These are phyloP conservation scores for Fusarium denticulatum DNA, from an alignment of 2,329 filamentous ascomycete species.

Conservation along the genomic window DNA sequence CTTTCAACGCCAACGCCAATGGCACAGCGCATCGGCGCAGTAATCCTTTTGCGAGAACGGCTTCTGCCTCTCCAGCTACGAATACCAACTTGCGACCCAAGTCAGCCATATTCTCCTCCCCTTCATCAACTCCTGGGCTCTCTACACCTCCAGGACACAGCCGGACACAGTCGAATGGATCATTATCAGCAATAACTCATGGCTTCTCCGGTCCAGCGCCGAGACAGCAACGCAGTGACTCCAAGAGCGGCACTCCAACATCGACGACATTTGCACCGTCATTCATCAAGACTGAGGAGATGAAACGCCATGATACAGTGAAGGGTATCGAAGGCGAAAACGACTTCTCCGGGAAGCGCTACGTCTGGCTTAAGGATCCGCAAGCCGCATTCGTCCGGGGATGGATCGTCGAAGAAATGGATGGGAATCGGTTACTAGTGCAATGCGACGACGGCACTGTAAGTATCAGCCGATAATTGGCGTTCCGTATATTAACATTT, in stretches of 20 bases:
- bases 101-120: constrained; percentile 77
- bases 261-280: constrained; percentile 93
- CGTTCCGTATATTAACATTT: constrained; percentile 23
- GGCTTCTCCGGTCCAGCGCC: constrained; percentile 12
- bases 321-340: constrained; percentile 93
- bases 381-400: constrained; percentile 90
- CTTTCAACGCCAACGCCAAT: constrained; percentile 48
- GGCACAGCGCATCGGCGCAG: constrained; percentile 74
- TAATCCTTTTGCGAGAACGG: constrained; percentile 80
- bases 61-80: constrained; percentile 72
- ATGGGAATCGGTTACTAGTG: constrained; percentile 76
- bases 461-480: constrained; percentile 49
- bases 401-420: constrained; percentile 86
- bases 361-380: constrained; percentile 94
- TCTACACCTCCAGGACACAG: constrained; percentile 64
- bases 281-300: constrained; percentile 91
- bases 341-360: constrained; percentile 98
- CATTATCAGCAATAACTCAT: constrained; percentile 47
- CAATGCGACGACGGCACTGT: constrained; percentile 94
- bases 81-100: constrained; percentile 70
- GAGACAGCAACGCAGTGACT: constrained; percentile 63
- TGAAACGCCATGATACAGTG: constrained; percentile 67
- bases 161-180: constrained; percentile 75
- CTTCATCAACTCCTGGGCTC: constrained; percentile 55
- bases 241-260: constrained; percentile 69